phyloP scores from a whole-genome alignment of 768 basidiomycete genomes.

The Termitomyces sp. region DNA sequence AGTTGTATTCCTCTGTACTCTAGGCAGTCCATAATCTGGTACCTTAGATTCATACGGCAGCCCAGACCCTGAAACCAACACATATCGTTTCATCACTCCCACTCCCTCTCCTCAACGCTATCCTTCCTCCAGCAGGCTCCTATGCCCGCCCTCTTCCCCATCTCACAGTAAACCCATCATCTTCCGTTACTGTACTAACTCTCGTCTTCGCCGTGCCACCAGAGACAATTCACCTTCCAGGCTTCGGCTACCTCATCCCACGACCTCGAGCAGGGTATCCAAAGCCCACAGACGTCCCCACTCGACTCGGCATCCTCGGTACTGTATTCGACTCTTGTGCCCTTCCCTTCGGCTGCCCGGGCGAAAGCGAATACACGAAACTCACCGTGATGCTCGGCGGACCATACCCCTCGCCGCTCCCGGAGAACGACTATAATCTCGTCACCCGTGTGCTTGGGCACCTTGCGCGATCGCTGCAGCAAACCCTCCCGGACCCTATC shows the following conservation, averaged over 20 bases:
- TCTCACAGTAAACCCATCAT: slow-evolving; percentile 63
- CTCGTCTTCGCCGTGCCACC: slow-evolving; percentile 67
- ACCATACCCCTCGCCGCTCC: slow-evolving; percentile 43
- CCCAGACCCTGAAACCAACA: slow-evolving; percentile 35
- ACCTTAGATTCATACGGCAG: slow-evolving; percentile 4
- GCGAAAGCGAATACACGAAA: slow-evolving; percentile 51
- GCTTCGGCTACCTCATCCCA: slow-evolving; percentile 94
- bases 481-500: slow-evolving; percentile 51
- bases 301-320: slow-evolving; percentile 61
- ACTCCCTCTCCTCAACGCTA: slow-evolving; percentile 44
- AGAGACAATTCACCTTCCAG: slow-evolving; percentile 65
- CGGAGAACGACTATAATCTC: slow-evolving; percentile 19
- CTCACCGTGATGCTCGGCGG: slow-evolving; percentile 91
- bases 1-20: slow-evolving; percentile 6
- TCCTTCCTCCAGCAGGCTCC: slow-evolving; percentile 32
- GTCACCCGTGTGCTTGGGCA: slow-evolving; percentile 25
- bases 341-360: slow-evolving; percentile 25
- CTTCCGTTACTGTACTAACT: slow-evolving; percentile 87
- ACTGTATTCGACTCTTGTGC: slow-evolving; percentile 88
- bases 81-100: slow-evolving; percentile 80
- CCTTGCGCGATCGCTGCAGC: slow-evolving; percentile 44
- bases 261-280: slow-evolving; percentile 60
- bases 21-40: background rate
- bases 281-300: slow-evolving; percentile 8
- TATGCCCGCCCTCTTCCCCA: slow-evolving; percentile 45